Evolutionary conservation across 352 stramenopile genomes (phyloP).

Genomic region (Thraustotheca clavata): DNA sequence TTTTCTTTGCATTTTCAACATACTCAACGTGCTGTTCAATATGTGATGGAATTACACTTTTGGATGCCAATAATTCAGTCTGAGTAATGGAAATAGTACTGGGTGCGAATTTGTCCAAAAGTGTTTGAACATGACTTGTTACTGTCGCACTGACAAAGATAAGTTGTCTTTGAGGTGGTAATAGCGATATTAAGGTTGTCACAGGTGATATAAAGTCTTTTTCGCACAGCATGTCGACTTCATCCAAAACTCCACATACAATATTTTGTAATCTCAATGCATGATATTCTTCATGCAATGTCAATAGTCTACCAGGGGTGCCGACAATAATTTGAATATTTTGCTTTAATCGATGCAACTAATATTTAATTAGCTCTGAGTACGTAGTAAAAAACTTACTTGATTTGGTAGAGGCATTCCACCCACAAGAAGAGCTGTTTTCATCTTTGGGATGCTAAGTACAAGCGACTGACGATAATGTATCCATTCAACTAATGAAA

Average conservation of each 20-base stretch:
- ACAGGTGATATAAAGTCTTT: slow-evolving; percentile 47
- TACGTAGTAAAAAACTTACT: neutral
- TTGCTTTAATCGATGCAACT: slow-evolving; percentile 48
- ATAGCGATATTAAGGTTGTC: slow-evolving; percentile 33
- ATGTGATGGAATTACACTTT: neutral
- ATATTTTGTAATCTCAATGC: slow-evolving; percentile 25
- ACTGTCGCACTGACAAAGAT: slow-evolving; percentile 55
- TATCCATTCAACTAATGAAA: too few relatives aligned
- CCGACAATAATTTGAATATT: slow-evolving; percentile 58
- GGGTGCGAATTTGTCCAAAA: slow-evolving; percentile 15
- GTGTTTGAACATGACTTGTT: neutral
- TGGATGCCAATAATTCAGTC: slow-evolving; percentile 12
- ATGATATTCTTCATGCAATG: slow-evolving; percentile 29
- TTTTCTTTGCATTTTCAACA: neutral
- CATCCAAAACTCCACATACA: slow-evolving; percentile 54
- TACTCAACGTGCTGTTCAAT: neutral
- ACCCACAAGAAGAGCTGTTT: slow-evolving; percentile 53
- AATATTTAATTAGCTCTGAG: neutral
- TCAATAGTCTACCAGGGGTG: slow-evolving; percentile 53
- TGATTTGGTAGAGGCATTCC: slow-evolving; percentile 44
- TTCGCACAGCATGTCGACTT: slow-evolving; percentile 69
- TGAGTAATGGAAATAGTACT: slow-evolving; percentile 35
- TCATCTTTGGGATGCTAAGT: slow-evolving; percentile 45
- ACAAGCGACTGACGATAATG: slow-evolving; percentile 35
- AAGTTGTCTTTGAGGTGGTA: slow-evolving; percentile 32